Conservation (phyloP, 1,284 basidiomycete genomes). For the Termitomyces sp. region DNA sequence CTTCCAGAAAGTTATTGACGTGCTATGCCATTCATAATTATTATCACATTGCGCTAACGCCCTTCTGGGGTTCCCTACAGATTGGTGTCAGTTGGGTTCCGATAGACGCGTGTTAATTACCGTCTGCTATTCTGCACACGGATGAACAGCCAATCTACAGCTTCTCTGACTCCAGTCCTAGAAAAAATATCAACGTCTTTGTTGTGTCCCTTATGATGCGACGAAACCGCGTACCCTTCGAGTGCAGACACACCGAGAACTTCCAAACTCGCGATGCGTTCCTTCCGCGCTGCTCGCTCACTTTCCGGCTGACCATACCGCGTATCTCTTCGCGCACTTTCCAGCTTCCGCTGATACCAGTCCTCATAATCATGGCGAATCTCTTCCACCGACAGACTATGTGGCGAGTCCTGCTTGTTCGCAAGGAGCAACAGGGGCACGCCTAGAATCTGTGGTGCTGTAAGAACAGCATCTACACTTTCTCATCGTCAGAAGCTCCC, state of each 20-base stretch:
- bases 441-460: conserved; percentile 80
- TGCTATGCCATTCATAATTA: background rate
- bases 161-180: conserved; percentile 85
- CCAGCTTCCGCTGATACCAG: conserved; percentile 74
- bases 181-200: background rate
- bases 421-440: conserved; percentile 85
- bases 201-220: background rate
- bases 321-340: conserved; percentile 50
- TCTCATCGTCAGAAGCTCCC: background rate
- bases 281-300: conserved; percentile 47
- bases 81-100: background rate
- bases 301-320: conserved; percentile 43
- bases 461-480: conserved; percentile 72
- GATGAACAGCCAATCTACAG: conserved; percentile 91
- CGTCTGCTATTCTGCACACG: conserved; percentile 83
- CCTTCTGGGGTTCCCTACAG: conserved; percentile 15
- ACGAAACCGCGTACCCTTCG: conserved; percentile 64
- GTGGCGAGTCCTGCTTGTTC: conserved; percentile 86
- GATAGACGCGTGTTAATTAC: conserved; percentile 23
- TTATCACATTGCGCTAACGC: conserved; percentile 9
- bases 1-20: background rate
- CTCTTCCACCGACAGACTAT: conserved; percentile 79
- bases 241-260: conserved; percentile 88
- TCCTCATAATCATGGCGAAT: conserved; percentile 87
- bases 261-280: conserved; percentile 79